A percentile compares a stretch with the other conserved stretches of the same genome.
Conservation (phyloP, 208 protist species). For the Trichomonas gallinae region DNA sequence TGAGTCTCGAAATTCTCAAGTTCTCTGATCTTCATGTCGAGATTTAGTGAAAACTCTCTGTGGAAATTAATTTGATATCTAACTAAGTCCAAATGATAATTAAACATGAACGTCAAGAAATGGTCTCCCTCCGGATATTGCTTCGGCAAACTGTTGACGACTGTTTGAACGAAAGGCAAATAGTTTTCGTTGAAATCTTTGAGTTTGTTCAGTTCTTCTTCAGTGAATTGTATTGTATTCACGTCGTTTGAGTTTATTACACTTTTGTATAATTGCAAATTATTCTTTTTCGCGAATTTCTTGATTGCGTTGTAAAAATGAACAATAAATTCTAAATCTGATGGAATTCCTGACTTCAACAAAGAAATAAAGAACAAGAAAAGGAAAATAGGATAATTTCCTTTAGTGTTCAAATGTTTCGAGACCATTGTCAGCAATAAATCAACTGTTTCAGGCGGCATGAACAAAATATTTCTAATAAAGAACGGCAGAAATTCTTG, state of each 20-base stretch:
- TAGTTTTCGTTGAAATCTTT: not conserved
- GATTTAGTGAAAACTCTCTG: not conserved
- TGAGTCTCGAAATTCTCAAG: not conserved
- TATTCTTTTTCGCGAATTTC: not conserved
- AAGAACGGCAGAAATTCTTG: not conserved
- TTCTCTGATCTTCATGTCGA: not conserved
- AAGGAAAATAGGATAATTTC: not conserved
- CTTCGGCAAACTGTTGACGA: no score
- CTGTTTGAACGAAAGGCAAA: no score
- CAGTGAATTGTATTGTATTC: not conserved
- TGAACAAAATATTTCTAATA: not conserved
- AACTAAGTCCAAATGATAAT: no score
- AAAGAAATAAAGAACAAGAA: not conserved
- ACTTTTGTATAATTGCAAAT: not conserved
- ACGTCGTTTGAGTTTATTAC: not conserved
- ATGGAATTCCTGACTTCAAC: not conserved
- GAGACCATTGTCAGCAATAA: not conserved
- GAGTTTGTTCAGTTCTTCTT: not conserved
- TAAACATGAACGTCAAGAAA: no score
- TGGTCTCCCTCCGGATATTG: no score
- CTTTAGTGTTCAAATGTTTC: not conserved
- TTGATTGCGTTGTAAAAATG: not conserved
- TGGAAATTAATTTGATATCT: not conserved
- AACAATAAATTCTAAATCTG: not conserved
- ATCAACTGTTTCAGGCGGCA: not conserved